Evolutionary conservation across 331 rosid species (phyloP).

Genomic region (Ulmus americana): DNA sequence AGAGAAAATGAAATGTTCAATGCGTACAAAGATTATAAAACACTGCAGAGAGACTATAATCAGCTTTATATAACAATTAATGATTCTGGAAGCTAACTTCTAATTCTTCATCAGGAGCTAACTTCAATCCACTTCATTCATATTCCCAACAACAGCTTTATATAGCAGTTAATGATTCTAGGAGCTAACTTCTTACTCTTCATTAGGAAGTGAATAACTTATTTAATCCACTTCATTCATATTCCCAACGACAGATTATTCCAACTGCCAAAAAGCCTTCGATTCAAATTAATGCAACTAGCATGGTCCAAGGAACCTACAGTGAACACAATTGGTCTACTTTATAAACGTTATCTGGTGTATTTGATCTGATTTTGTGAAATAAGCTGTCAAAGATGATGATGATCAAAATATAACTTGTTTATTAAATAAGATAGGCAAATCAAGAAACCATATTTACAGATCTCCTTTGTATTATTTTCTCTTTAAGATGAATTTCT

Average conservation of each 20-base stretch:
- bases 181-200: neutral
- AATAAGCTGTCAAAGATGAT: too few species aligned
- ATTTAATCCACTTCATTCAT: neutral
- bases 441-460: too few species aligned
- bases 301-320: neutral
- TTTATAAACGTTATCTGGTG: too few species aligned
- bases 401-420: too few species aligned
- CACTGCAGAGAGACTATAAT: neutral
- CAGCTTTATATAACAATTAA: neutral
- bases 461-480: too few species aligned
- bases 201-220: neutral
- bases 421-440: too few species aligned
- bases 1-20: constrained; percentile 9
- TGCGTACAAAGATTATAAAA: neutral
- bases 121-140: neutral
- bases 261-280: neutral
- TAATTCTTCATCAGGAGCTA: neutral
- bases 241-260: neutral
- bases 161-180: neutral
- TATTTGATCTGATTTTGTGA: too few species aligned
- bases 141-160: neutral
- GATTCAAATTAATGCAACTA: neutral
- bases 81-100: neutral
- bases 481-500: too few species aligned
- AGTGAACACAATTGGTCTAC: too few species aligned